Conservation (phyloP, 2,329 filamentous ascomycete genomes). For the Teratosphaeria gauchensis region DNA sequence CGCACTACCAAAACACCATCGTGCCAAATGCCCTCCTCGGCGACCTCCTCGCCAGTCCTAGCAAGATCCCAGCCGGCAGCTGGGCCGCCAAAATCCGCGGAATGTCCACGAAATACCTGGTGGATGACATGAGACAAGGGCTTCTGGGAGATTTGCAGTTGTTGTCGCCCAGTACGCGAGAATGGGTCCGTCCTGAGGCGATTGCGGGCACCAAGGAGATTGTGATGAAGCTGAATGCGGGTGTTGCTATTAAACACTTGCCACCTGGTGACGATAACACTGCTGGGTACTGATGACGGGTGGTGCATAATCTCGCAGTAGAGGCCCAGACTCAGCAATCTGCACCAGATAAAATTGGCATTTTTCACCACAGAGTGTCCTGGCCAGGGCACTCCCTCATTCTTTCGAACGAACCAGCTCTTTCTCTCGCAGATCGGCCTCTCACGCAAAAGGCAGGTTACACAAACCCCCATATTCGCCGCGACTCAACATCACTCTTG, state of each 20-base stretch:
- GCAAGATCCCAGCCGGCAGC: not conserved
- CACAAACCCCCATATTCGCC: not conserved
- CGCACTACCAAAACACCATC: too few species aligned
- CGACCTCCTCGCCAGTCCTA: too few species aligned
- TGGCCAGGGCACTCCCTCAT: too few species aligned
- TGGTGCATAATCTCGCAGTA: too few species aligned
- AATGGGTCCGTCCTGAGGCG: not conserved
- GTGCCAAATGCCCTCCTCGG: too few species aligned
- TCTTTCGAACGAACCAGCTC: too few species aligned
- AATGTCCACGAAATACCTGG: not conserved
- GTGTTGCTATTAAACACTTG: not conserved
- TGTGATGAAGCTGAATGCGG: not conserved
- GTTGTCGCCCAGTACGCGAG: not conserved
- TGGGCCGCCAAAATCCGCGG: not conserved
- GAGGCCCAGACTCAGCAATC: too few species aligned
- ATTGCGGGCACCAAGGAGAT: not conserved
- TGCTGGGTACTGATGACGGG: not conserved
- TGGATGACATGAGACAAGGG: not conserved
- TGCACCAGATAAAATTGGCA: too few species aligned
- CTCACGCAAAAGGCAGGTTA: not conserved
- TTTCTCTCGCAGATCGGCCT: not conserved
- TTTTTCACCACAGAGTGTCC: too few species aligned
- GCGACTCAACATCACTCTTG: not conserved
- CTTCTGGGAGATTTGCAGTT: not conserved
- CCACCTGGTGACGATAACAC: not conserved